phyloP scores from a whole-genome alignment of 768 basidiomycete species.

The Mrakia frigida region DNA sequence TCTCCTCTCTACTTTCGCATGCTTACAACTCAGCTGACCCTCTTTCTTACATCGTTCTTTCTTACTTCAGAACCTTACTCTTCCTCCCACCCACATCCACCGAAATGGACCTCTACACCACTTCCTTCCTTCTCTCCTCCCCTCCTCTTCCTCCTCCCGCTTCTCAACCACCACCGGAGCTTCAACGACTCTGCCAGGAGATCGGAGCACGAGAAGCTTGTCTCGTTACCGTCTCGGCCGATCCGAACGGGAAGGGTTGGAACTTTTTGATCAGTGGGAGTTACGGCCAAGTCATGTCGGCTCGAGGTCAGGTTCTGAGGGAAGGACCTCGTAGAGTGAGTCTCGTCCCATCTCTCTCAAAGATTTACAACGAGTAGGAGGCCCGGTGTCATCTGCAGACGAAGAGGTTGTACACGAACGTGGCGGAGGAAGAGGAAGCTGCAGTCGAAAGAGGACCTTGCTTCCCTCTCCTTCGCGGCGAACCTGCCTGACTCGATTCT shows the following conservation, averaged over 20 bases:
- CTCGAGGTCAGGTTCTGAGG: constrained; percentile 80
- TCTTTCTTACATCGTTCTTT: background rate
- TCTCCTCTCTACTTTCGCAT: too few relatives aligned
- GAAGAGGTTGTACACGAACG: too few relatives aligned
- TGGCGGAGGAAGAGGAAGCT: background rate
- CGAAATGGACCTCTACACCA: constrained; percentile 87
- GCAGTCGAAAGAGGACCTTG: too few relatives aligned
- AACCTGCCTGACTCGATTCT: background rate
- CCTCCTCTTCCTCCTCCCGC: constrained; percentile 33
- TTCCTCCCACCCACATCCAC: background rate
- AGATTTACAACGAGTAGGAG: background rate
- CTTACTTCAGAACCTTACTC: background rate
- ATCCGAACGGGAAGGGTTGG: constrained; percentile 46
- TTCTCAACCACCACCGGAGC: constrained; percentile 43
- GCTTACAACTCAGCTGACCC: background rate
- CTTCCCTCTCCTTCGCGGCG: background rate
- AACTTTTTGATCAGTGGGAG: constrained; percentile 86
- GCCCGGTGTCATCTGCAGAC: too few relatives aligned
- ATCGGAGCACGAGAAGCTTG: constrained; percentile 76
- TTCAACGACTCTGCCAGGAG: constrained; percentile 66
- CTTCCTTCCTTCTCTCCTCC: constrained; percentile 58
- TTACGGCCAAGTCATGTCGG: constrained; percentile 87
- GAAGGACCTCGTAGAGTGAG: constrained; percentile 79
- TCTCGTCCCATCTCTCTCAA: constrained; percentile 2
- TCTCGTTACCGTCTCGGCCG: constrained; percentile 70